A percentile compares a stretch with the other conserved stretches of the same genome.
Evolutionary conservation across 441 rosid species (phyloP).

Genomic region (Adansonia madagascariensis): DNA sequence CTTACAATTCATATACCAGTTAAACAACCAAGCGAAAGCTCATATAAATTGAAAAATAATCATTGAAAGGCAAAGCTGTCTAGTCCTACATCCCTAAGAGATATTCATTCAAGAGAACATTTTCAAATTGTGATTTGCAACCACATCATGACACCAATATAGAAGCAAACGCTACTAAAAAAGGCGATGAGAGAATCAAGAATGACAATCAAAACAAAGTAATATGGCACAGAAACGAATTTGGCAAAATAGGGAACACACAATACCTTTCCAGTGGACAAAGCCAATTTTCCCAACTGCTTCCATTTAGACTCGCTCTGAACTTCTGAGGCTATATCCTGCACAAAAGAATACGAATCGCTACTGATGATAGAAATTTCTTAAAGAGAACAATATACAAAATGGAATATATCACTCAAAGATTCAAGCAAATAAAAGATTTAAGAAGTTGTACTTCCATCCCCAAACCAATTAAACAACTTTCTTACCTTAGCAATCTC

Average conservation of each 20-base stretch:
- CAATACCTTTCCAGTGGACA: slow-evolving; percentile 93
- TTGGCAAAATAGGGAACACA: not conserved
- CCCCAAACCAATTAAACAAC: not conserved
- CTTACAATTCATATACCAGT: not conserved
- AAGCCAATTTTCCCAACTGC: slow-evolving; percentile 94
- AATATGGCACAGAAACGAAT: not conserved
- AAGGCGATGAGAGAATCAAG: not conserved
- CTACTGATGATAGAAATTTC: slow-evolving; percentile 17
- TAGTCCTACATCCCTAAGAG: not conserved
- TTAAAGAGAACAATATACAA: not conserved
- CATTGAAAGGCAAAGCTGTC: not conserved
- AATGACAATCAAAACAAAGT: slow-evolving; percentile 4
- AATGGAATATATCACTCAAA: not conserved
- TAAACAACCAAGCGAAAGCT: not conserved
- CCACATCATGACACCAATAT: not conserved
- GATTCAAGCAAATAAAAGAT: slow-evolving; percentile 22
- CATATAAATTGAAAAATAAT: not conserved
- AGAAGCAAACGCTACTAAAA: not conserved
- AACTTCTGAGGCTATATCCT: slow-evolving; percentile 87
- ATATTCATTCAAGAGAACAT: not conserved
- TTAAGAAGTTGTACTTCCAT: not conserved
- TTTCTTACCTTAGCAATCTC: slow-evolving; percentile 81
- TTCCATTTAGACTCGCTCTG: slow-evolving; percentile 98
- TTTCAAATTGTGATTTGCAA: not conserved
- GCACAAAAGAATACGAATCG: slow-evolving; percentile 30